Evolutionary conservation across 441 rosid species (phyloP).

Genomic region (Eruca vesicaria): DNA sequence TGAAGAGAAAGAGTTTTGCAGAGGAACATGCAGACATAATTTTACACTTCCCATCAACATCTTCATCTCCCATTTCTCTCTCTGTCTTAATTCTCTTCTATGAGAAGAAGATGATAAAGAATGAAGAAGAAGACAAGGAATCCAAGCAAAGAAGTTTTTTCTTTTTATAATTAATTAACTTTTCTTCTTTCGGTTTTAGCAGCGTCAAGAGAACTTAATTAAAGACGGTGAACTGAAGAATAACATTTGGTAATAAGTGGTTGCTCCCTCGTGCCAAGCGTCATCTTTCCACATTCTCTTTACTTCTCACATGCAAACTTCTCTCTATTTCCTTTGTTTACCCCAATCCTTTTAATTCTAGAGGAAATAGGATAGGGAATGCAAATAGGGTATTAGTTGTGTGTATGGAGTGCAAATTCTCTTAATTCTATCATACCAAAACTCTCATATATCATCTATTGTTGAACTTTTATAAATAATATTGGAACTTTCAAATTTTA

Average conservation of each 20-base stretch:
- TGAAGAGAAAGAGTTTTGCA: slow-evolving; percentile 39
- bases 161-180: background rate
- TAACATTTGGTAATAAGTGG: slow-evolving; percentile 41
- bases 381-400: too few relatives aligned
- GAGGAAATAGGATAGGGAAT: too few relatives aligned
- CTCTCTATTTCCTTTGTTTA: slow-evolving; percentile 29
- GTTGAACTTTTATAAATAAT: too few relatives aligned
- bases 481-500: too few relatives aligned
- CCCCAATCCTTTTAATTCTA: slow-evolving; percentile 26
- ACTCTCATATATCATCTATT: background rate
- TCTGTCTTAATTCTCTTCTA: background rate
- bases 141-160: background rate
- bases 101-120: background rate
- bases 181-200: background rate
- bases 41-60: slow-evolving; percentile 26
- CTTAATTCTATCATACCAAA: background rate
- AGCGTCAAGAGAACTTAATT: slow-evolving; percentile 1
- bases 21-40: slow-evolving; percentile 41
- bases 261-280: slow-evolving; percentile 53
- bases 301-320: slow-evolving; percentile 60
- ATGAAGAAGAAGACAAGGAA: slow-evolving; percentile 13
- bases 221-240: slow-evolving; percentile 21
- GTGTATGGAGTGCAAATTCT: too few relatives aligned
- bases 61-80: slow-evolving; percentile 38
- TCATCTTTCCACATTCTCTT: slow-evolving; percentile 30